Conservation (phyloP, 176 grass and related monocot genomes). For the Bothriochloa decipiens region DNA sequence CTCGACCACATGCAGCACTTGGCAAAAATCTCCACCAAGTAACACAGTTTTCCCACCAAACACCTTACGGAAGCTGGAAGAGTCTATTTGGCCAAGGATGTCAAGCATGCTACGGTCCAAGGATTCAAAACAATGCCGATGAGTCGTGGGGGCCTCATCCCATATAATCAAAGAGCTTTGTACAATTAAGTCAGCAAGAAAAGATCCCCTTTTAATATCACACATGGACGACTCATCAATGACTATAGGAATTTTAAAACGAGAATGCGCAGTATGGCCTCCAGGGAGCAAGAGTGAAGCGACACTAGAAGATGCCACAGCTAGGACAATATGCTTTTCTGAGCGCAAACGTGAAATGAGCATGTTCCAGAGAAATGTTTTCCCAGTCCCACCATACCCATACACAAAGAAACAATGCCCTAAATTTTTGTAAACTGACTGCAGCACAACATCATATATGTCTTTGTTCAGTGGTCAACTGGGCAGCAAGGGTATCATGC, state of each 20-base stretch:
- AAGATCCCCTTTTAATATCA: neutral
- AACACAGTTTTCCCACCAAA: neutral
- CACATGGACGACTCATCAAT: neutral
- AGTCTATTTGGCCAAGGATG: neutral
- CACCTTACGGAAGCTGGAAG: neutral
- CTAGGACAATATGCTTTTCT: neutral
- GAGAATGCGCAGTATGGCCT: neutral
- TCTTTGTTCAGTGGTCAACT: neutral
- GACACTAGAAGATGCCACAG: neutral
- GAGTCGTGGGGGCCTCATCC: neutral
- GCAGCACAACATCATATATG: neutral
- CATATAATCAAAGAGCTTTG: neutral
- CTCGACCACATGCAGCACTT: neutral
- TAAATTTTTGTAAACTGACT: neutral
- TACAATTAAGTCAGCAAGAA: slow-evolving; percentile 2
- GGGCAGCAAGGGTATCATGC: neutral
- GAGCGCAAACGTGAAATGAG: neutral
- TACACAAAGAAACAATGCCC: neutral
- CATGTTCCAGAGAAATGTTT: neutral
- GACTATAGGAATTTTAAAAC: slow-evolving; percentile 7
- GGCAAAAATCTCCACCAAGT: neutral
- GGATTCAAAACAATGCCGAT: neutral
- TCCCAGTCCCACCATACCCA: neutral
- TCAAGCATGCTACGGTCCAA: neutral
- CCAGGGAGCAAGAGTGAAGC: neutral